A percentile compares a stretch with the other conserved stretches of the same genome.
phyloP scores from a whole-genome alignment of 2,329 filamentous ascomycete genomes.

The Epichloe uncinata region DNA sequence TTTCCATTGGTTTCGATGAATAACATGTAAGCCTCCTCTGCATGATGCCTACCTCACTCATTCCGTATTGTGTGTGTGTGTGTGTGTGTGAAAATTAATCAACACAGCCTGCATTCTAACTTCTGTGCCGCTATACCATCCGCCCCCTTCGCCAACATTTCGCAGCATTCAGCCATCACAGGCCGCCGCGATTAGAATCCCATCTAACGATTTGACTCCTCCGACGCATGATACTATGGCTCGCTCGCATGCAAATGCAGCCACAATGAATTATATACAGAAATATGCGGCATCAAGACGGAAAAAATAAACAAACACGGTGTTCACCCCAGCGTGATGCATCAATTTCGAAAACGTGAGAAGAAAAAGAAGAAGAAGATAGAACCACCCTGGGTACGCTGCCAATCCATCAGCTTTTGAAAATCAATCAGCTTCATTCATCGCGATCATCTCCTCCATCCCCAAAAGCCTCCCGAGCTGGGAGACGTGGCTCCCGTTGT shows the following conservation, averaged over 20 bases:
- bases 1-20: too few species aligned
- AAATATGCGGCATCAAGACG: conserved; percentile 1
- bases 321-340: background rate
- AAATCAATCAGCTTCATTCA: background rate
- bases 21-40: too few species aligned
- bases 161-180: background rate
- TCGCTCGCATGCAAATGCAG: conserved; percentile 3
- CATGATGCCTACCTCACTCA: too few species aligned
- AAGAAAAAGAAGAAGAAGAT: background rate
- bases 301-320: background rate
- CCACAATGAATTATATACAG: conserved; percentile 2
- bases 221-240: background rate
- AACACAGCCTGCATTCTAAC: too few species aligned
- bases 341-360: background rate
- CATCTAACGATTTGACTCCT: background rate
- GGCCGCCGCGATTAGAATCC: background rate
- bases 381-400: background rate
- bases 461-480: conserved; percentile 40
- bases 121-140: background rate
- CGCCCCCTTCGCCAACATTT: background rate
- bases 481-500: conserved; percentile 12
- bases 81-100: too few species aligned
- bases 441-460: conserved; percentile 30
- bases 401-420: background rate
- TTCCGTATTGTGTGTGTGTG: too few species aligned